Conservation (phyloP, 352 stramenopile species). For the Paralagenidium karlingii region DNA sequence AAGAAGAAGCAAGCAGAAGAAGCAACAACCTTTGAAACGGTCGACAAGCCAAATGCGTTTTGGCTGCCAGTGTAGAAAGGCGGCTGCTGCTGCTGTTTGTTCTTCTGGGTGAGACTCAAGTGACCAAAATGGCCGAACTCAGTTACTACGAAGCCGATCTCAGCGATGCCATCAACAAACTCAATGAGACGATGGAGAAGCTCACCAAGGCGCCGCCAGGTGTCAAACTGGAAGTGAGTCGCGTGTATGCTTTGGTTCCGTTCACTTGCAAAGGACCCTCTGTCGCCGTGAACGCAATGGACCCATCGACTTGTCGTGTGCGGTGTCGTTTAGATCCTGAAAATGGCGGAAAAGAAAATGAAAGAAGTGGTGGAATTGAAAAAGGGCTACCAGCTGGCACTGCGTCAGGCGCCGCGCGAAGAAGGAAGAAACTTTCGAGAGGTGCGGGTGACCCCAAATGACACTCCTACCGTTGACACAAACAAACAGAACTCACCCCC, state of each 20-base stretch:
- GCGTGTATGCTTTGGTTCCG: neutral
- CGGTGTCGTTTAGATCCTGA: conserved; percentile 30
- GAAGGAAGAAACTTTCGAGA: conserved; percentile 54
- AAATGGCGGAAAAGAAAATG: conserved; percentile 70
- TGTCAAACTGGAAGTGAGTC: conserved; percentile 45
- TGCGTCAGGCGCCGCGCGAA: conserved; percentile 62
- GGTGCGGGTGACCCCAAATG: no score
- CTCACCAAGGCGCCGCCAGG: conserved; percentile 58
- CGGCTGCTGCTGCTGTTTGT: neutral
- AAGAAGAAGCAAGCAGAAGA: no score
- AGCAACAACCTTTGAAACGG: no score
- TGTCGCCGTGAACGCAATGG: neutral
- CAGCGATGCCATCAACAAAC: conserved; percentile 66
- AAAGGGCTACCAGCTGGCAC: conserved; percentile 72
- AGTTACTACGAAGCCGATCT: conserved; percentile 82
- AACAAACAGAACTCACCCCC: no score
- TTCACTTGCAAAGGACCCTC: neutral
- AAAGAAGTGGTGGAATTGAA: conserved; percentile 75
- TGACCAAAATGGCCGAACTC: conserved; percentile 59
- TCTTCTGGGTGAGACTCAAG: neutral
- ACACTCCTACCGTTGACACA: no score
- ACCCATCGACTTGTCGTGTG: neutral
- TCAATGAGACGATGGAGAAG: conserved; percentile 81
- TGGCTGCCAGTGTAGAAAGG: neutral
- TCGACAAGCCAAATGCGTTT: neutral